Conservation (phyloP, 441 rosid species). For the Codiaeum variegatum region DNA sequence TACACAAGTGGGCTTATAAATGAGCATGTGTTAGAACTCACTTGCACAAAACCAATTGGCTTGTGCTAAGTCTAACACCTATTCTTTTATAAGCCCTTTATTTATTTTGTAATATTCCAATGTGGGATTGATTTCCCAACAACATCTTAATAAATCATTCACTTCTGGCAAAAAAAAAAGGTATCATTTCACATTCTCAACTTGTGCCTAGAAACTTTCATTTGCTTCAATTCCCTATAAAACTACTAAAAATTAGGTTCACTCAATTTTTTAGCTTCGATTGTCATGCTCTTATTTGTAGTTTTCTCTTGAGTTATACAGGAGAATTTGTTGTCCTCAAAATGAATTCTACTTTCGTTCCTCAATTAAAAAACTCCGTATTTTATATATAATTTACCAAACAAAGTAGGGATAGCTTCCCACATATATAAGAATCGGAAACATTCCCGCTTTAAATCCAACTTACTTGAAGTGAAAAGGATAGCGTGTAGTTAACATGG, state of each 20-base stretch:
- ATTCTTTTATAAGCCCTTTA: no score
- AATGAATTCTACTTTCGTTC: not conserved
- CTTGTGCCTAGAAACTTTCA: not conserved
- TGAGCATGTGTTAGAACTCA: no score
- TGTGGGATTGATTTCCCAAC: no score
- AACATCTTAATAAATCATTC: not conserved
- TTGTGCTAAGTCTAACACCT: no score
- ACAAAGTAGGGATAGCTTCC: not conserved
- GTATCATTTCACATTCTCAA: constrained; percentile 5
- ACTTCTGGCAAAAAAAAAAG: no score
- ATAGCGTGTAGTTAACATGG: constrained; percentile 88
- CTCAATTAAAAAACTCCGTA: not conserved
- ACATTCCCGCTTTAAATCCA: constrained; percentile 20
- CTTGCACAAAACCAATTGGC: no score
- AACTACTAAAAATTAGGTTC: not conserved
- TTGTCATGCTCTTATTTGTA: not conserved
- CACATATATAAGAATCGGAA: constrained; percentile 17
- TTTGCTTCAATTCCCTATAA: not conserved
- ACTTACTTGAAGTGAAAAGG: constrained; percentile 89
- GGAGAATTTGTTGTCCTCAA: not conserved
- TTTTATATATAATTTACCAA: not conserved
- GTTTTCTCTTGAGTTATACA: not conserved
- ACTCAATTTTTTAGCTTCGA: not conserved
- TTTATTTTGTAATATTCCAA: no score
- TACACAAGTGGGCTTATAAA: no score